A percentile compares a stretch with the other conserved stretches of the same genome.
These are phyloP conservation scores for Thozetella sp. DNA, from an alignment of 495 filamentous ascomycete genomes.

Conservation along the genomic window DNA sequence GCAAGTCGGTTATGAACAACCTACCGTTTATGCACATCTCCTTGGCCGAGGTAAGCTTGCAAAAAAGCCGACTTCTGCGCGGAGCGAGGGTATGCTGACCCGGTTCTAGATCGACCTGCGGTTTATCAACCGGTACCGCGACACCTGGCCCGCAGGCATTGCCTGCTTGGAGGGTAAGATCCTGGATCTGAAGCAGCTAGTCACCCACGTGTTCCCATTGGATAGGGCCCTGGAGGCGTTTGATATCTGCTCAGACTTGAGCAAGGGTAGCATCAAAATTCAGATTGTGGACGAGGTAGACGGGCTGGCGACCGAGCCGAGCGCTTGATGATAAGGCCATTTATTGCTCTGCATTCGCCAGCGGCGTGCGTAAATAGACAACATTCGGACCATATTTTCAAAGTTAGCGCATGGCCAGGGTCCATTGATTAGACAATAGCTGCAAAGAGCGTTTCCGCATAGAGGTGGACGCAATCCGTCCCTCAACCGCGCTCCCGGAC, in stretches of 20 bases:
- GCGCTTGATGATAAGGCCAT: no score
- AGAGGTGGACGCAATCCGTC: no score
- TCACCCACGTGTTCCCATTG: slow-evolving; percentile 55
- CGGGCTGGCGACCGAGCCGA: no score
- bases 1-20: slow-evolving; percentile 61
- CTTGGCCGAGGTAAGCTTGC: slow-evolving; percentile 49
- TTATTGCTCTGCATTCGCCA: no score
- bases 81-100: not conserved
- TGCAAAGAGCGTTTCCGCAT: no score
- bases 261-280: slow-evolving; percentile 58
- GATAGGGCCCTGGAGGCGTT: slow-evolving; percentile 59
- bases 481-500: no score
- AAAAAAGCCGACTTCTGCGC: no score
- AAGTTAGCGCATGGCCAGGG: no score
- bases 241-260: slow-evolving; percentile 47
- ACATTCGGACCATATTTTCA: no score
- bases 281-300: slow-evolving; percentile 58
- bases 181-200: slow-evolving; percentile 51
- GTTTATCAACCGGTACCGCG: slow-evolving; percentile 65
- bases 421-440: no score
- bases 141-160: slow-evolving; percentile 64
- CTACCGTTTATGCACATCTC: slow-evolving; percentile 69
- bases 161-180: slow-evolving; percentile 46
- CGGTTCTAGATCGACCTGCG: slow-evolving; percentile 55
- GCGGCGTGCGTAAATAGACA: no score